These are phyloP conservation scores for Plasmodium knowlesi DNA, from an alignment of 169 alveolate species.

Conservation along the genomic window DNA sequence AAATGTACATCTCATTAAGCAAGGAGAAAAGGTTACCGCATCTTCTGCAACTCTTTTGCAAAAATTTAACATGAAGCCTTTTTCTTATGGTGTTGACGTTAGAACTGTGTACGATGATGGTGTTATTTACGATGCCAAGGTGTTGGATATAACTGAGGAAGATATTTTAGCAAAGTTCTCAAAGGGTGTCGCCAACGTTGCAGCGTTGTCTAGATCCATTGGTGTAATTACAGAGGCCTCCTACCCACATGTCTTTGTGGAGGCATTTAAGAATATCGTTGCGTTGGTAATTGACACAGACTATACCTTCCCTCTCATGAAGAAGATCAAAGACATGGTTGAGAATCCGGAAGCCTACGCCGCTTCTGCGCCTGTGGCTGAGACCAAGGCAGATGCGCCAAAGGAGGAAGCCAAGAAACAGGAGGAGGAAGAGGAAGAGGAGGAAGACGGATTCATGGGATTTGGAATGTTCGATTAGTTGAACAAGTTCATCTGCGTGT, in stretches of 20 bases:
- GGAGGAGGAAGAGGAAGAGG: constrained; percentile 94
- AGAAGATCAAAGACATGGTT: constrained; percentile 90
- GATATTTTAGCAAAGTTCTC: constrained; percentile 90
- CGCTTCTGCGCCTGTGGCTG: constrained; percentile 89
- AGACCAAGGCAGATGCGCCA: constrained; percentile 74
- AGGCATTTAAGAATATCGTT: constrained; percentile 97
- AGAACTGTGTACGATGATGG: constrained; percentile 96
- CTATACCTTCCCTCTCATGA: constrained; percentile 95
- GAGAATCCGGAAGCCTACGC: constrained; percentile 94
- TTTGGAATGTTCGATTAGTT: constrained; percentile 90
- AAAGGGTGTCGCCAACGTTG: constrained; percentile 91
- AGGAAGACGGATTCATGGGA: constrained; percentile 97
- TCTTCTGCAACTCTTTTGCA: constrained; percentile 97
- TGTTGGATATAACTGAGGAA: constrained; percentile 95
- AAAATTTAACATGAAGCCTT: constrained; percentile 97
- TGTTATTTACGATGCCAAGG: constrained; percentile 93
- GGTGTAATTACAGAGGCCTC: constrained; percentile 96
- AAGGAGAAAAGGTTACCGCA: constrained; percentile 96
- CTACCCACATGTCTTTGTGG: constrained; percentile 94
- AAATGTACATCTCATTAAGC: constrained; percentile 94
- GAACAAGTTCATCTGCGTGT: neutral
- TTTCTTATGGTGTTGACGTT: constrained; percentile 96
- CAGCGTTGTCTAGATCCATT: constrained; percentile 94
- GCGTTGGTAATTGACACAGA: constrained; percentile 95
- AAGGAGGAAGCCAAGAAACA: constrained; percentile 84